Base-by-base conservation (phyloP, 1,284 basidiomycete species). In the Trametes sp. region DNA sequence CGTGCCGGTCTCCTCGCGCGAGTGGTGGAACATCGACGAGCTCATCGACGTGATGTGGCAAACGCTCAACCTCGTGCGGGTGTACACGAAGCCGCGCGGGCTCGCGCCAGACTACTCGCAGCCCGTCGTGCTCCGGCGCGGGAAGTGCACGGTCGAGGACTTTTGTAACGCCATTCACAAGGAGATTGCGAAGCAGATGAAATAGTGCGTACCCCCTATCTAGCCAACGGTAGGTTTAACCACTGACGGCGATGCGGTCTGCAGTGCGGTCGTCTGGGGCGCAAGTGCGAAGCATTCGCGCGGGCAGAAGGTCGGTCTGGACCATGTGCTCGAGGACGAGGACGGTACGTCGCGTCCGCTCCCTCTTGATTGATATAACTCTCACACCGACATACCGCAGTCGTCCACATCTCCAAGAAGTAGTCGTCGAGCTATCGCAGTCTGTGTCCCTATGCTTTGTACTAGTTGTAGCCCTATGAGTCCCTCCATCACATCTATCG, bases 11-110 rank as follows among this genome's bases (percentile, higher is more conserved):
- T 96, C 94, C 19, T 96, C 94, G 10, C 87, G 87, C 66, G 89
- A 95, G 74, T 99, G 97, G 97, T 84, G 98, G 72, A 99, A 99
- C 79, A 83, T 99, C 70, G 98, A 99, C 77, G 98, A 99, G 76
- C 84, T 99, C 48, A 87, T 94, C 59, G 92, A 95, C 65, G 84
- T 85, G 69, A 96, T 96, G 94, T 98, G 95, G 96, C 80, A 89
- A 61, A 88, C 92, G 53, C 86, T 98, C 33, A 88, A 95, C 73
- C 87, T 97, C 57, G 94, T 97, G 48, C 89, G 95, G 64, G 93
- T 95, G 57, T 96, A 99, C 81, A 99, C 98, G 11, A 98, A 97
- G 76, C 98, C 98, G 9, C 89, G 95, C 54, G 96, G 96, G 16
- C 85, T 90, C 63, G 78, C 90, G 36, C 98, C 98, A 23, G 98